Evolutionary conservation across 768 basidiomycete genomes (phyloP).

Genomic region (Collybia sordida): DNA sequence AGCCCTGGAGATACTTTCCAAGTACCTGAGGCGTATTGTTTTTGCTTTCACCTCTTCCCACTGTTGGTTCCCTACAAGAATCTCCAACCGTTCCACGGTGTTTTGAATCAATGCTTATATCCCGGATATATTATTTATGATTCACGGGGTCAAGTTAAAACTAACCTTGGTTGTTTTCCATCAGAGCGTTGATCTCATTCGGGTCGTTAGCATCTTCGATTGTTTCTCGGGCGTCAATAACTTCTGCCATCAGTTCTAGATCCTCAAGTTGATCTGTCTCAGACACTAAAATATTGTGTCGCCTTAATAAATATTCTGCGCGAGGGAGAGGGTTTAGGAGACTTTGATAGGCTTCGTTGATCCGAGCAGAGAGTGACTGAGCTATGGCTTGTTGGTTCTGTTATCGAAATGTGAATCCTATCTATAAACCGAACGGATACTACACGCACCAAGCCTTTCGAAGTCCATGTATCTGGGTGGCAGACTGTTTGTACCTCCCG

Average conservation of each 20-base stretch:
- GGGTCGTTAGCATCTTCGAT: slow-evolving; percentile 62
- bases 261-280: slow-evolving; percentile 79
- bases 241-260: slow-evolving; percentile 64
- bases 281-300: slow-evolving; percentile 53
- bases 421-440: background rate
- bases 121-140: slow-evolving; percentile 1
- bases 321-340: slow-evolving; percentile 73
- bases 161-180: slow-evolving; percentile 54
- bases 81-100: slow-evolving; percentile 46
- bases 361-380: slow-evolving; percentile 63
- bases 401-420: slow-evolving; percentile 5
- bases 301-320: slow-evolving; percentile 77
- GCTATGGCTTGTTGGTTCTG: slow-evolving; percentile 62
- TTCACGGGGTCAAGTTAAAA: slow-evolving; percentile 3
- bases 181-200: slow-evolving; percentile 50
- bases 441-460: slow-evolving; percentile 55
- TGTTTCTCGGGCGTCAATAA: slow-evolving; percentile 78
- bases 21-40: slow-evolving; percentile 72
- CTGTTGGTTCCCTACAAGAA: slow-evolving; percentile 47
- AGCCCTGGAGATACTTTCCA: slow-evolving; percentile 61
- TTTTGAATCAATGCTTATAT: slow-evolving; percentile 50
- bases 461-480: slow-evolving; percentile 87
- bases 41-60: slow-evolving; percentile 58
- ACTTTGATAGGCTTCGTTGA: slow-evolving; percentile 83
- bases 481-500: slow-evolving; percentile 70